Conservation (phyloP, 169 alveolate genomes). For the Plasmodium billcollinsi region DNA sequence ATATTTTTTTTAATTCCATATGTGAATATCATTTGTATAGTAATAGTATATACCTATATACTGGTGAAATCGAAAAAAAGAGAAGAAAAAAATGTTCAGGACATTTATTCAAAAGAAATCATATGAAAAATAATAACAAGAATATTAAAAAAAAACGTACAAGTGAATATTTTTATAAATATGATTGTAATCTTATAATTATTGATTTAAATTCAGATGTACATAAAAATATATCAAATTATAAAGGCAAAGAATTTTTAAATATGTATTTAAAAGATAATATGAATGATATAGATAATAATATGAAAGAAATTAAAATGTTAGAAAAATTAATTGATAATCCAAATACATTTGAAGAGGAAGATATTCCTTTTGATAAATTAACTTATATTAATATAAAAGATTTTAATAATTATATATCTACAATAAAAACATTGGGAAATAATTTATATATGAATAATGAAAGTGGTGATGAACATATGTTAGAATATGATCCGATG, state of each 20-base stretch:
- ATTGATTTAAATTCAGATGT: constrained; percentile 56
- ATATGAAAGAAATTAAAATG: constrained; percentile 67
- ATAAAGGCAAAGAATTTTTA: constrained; percentile 10
- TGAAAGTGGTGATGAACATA: constrained; percentile 56
- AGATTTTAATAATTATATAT: constrained; percentile 62
- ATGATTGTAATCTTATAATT: constrained; percentile 63
- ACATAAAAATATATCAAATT: neutral
- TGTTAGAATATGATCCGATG: neutral
- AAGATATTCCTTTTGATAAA: constrained; percentile 37
- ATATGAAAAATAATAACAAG: neutral
- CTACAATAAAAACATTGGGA: constrained; percentile 44
- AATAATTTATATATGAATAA: constrained; percentile 12
- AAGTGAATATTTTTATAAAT: constrained; percentile 68
- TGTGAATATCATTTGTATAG: constrained; percentile 73
- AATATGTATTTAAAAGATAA: constrained; percentile 42
- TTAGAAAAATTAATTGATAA: constrained; percentile 53
- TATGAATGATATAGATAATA: constrained; percentile 44
- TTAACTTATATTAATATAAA: constrained; percentile 64
- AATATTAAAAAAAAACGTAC: constrained; percentile 21
- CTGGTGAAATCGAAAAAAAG: constrained; percentile 64
- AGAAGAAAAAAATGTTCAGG: constrained; percentile 20
- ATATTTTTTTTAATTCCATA: constrained; percentile 48
- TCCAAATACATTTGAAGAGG: constrained; percentile 52
- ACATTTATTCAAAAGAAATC: constrained; percentile 52
- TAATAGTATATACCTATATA: constrained; percentile 55